A percentile compares a stretch with the other conserved stretches of the same genome.
Evolutionary conservation across 495 filamentous ascomycete species (phyloP).

Genomic region (Aspergillus funiculosus): DNA sequence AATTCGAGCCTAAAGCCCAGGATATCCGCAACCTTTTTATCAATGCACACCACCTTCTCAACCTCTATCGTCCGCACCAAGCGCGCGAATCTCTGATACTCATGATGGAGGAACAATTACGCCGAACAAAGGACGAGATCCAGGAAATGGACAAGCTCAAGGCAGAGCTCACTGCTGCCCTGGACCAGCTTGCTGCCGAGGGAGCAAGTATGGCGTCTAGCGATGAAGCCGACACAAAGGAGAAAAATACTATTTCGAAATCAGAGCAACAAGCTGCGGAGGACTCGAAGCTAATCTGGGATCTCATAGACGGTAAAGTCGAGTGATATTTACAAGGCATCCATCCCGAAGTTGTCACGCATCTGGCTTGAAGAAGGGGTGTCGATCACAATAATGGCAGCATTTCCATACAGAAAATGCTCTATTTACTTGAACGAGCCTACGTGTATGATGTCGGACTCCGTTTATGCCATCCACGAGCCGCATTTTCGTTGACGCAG

Average conservation of each 20-base stretch:
- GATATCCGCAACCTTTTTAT: slow-evolving; percentile 75
- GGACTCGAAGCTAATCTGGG: slow-evolving; percentile 34
- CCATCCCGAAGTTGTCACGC: too few relatives aligned
- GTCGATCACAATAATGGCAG: too few relatives aligned
- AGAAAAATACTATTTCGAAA: slow-evolving; percentile 5
- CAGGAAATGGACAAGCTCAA: slow-evolving; percentile 66
- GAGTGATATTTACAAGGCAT: too few relatives aligned
- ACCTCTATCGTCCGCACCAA: slow-evolving; percentile 94
- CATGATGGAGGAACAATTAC: slow-evolving; percentile 87
- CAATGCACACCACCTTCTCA: slow-evolving; percentile 86
- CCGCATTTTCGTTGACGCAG: too few relatives aligned
- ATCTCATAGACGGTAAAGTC: slow-evolving; percentile 28
- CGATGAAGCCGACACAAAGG: not conserved
- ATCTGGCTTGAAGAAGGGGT: too few relatives aligned
- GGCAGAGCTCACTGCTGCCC: slow-evolving; percentile 61
- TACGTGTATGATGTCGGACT: too few relatives aligned
- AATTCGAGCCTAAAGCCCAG: slow-evolving; percentile 57
- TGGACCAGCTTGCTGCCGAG: slow-evolving; percentile 57
- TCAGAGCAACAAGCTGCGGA: slow-evolving; percentile 17
- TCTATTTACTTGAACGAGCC: too few relatives aligned
- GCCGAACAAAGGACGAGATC: slow-evolving; percentile 68
- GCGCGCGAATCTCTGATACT: slow-evolving; percentile 82
- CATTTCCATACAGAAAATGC: too few relatives aligned
- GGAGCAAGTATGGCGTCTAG: slow-evolving; percentile 21
- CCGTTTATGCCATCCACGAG: too few relatives aligned